Percentiles rank a stretch among this genome's conserved stretches.
Evolutionary conservation across 176 grass and related monocot genomes (phyloP).

Genomic region (Carex parvula): DNA sequence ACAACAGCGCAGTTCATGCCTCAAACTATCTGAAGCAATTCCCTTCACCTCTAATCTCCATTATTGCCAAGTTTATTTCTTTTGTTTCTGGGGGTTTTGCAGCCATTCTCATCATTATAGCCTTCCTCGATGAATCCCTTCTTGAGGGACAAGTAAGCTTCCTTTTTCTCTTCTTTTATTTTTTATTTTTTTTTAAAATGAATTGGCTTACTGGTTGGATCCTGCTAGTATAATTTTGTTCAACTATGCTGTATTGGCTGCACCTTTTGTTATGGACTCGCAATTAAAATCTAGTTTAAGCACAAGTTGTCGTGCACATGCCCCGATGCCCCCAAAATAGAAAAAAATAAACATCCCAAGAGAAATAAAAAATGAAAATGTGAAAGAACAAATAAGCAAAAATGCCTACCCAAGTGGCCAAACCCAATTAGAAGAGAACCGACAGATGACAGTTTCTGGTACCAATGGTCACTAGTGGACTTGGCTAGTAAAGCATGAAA

Average conservation of each 20-base stretch:
- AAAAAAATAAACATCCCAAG: background rate
- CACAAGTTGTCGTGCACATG: background rate
- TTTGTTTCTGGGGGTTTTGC: slow-evolving; percentile 98
- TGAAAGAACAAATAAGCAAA: background rate
- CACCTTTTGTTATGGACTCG: background rate
- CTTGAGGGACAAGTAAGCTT: slow-evolving; percentile 88
- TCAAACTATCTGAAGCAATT: slow-evolving; percentile 97
- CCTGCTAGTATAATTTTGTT: background rate
- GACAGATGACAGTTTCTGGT: background rate
- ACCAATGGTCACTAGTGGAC: background rate
- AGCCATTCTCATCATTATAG: slow-evolving; percentile 85
- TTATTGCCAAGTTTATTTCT: slow-evolving; percentile 88
- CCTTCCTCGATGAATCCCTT: slow-evolving; percentile 88
- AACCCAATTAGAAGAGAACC: background rate
- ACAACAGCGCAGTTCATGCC: slow-evolving; percentile 74
- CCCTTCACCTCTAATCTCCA: slow-evolving; percentile 88
- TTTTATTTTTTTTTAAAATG: background rate
- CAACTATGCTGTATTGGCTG: background rate
- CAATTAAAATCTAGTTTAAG: background rate
- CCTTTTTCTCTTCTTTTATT: background rate
- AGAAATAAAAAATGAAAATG: background rate
- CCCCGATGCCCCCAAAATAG: background rate
- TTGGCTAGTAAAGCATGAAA: background rate
- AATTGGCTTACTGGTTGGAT: background rate
- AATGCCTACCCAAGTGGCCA: background rate